These are phyloP conservation scores for Pseudocercospora macadamiae DNA, from an alignment of 2,329 filamentous ascomycete species.

Conservation along the genomic window DNA sequence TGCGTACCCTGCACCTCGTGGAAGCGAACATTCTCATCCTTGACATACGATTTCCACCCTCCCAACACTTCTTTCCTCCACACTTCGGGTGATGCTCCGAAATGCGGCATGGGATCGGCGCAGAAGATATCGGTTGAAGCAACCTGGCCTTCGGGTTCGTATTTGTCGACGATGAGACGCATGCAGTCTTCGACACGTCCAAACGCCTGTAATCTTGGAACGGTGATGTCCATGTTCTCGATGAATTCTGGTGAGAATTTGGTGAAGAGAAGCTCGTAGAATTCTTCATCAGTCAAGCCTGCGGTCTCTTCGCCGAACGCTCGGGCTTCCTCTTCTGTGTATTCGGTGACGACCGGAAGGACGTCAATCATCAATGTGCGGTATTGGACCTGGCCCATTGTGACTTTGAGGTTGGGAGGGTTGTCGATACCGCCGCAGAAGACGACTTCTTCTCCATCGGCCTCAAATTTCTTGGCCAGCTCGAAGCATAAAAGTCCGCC, in stretches of 20 bases:
- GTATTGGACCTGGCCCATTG: slow-evolving; percentile 24
- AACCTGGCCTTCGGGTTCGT: slow-evolving; percentile 21
- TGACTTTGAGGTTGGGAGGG: slow-evolving; percentile 51
- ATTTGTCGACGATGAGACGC: slow-evolving; percentile 22
- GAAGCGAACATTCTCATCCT: slow-evolving; percentile 21
- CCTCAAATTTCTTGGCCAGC: slow-evolving; percentile 51
- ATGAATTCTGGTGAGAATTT: slow-evolving; percentile 28
- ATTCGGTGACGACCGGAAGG: slow-evolving; percentile 24
- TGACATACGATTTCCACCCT: slow-evolving; percentile 19
- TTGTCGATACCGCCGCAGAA: slow-evolving; percentile 54
- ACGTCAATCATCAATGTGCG: slow-evolving; percentile 26
- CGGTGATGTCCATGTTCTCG: slow-evolving; percentile 27
- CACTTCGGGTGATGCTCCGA: slow-evolving; percentile 20
- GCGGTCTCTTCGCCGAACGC: slow-evolving; percentile 24
- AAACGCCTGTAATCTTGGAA: slow-evolving; percentile 26
- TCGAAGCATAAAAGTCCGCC: slow-evolving; percentile 57
- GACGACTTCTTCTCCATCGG: slow-evolving; percentile 35
- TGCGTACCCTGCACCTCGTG: slow-evolving; percentile 25
- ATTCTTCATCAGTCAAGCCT: slow-evolving; percentile 21
- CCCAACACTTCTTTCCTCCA: slow-evolving; percentile 26
- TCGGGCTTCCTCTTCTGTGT: slow-evolving; percentile 21
- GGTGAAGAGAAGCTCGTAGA: slow-evolving; percentile 26
- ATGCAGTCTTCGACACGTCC: slow-evolving; percentile 27
- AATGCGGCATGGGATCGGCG: slow-evolving; percentile 26
- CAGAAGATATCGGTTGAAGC: slow-evolving; percentile 25